A percentile compares a stretch with the other conserved stretches of the same genome.
phyloP scores from a whole-genome alignment of 2,329 filamentous ascomycete species.

The Aspergillus bombycis region DNA sequence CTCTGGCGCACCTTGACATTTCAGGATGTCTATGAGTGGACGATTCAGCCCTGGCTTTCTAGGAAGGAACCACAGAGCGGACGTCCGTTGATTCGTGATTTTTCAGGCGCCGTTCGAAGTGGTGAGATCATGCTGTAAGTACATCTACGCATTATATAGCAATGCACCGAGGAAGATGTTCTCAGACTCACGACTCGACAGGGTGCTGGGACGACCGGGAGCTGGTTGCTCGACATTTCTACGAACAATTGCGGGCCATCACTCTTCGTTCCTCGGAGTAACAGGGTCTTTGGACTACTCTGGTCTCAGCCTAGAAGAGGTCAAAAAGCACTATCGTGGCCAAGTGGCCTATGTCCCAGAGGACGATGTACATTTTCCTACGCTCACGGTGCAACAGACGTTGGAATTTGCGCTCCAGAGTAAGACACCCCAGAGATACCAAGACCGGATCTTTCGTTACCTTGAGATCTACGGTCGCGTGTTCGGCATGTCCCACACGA shows the following conservation, averaged over 20 bases:
- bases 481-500: constrained; percentile 73
- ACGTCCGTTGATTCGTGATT: constrained; percentile 62
- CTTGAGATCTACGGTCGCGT: constrained; percentile 69
- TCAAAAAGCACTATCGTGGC: constrained; percentile 66
- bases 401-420: constrained; percentile 70
- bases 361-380: constrained; percentile 71
- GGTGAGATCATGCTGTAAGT: constrained; percentile 66
- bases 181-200: constrained; percentile 11
- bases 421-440: constrained; percentile 67
- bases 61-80: constrained; percentile 49
- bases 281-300: constrained; percentile 70
- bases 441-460: constrained; percentile 64
- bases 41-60: constrained; percentile 52
- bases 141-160: background rate
- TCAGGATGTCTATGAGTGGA: constrained; percentile 63
- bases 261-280: constrained; percentile 64
- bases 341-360: constrained; percentile 74
- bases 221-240: constrained; percentile 73
- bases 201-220: constrained; percentile 68
- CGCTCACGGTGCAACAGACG: constrained; percentile 72
- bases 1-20: constrained; percentile 76
- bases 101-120: constrained; percentile 66
- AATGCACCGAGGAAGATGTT: background rate
- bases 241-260: constrained; percentile 69
- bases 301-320: constrained; percentile 65